Percentiles rank a stretch among this genome's conserved stretches.
Evolutionary conservation across 2,329 filamentous ascomycete species (phyloP).

Genomic region (Sordariomycetes sp.): DNA sequence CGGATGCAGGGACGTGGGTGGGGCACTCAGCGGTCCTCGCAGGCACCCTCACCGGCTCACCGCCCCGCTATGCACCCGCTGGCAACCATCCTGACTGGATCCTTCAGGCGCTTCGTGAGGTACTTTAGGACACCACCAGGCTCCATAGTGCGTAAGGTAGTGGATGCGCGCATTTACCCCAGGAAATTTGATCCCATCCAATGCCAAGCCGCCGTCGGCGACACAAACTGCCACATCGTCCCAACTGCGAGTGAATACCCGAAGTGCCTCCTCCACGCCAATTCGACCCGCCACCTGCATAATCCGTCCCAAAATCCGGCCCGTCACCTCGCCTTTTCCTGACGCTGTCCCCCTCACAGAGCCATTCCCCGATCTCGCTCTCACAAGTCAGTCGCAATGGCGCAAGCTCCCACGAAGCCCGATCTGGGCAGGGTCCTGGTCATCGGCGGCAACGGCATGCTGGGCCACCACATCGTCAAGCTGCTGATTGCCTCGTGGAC

Average conservation of each 20-base stretch:
- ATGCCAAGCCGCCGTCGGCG: background rate
- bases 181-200: conserved; percentile 1
- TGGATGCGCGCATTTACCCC: conserved; percentile 1
- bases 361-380: background rate
- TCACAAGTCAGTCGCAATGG: conserved; percentile 6
- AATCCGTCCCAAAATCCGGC: background rate
- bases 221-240: background rate
- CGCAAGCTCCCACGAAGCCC: conserved; percentile 21
- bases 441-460: conserved; percentile 75
- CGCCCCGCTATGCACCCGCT: background rate
- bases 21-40: background rate
- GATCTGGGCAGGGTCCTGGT: conserved; percentile 62
- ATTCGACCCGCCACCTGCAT: background rate
- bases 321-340: background rate
- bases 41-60: background rate
- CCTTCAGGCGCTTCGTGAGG: too few species aligned
- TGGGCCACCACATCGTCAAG: conserved; percentile 73
- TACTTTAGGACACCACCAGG: too few species aligned
- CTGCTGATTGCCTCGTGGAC: conserved; percentile 48
- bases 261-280: background rate
- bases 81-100: background rate
- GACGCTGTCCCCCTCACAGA: background rate
- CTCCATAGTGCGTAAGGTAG: too few species aligned
- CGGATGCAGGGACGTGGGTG: background rate
- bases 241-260: too few species aligned